Evolutionary conservation across 2,329 filamentous ascomycete genomes (phyloP), one percentile per base, ranked within the genome.

Genomic region (Rhynchosporium agropyri): DNA sequence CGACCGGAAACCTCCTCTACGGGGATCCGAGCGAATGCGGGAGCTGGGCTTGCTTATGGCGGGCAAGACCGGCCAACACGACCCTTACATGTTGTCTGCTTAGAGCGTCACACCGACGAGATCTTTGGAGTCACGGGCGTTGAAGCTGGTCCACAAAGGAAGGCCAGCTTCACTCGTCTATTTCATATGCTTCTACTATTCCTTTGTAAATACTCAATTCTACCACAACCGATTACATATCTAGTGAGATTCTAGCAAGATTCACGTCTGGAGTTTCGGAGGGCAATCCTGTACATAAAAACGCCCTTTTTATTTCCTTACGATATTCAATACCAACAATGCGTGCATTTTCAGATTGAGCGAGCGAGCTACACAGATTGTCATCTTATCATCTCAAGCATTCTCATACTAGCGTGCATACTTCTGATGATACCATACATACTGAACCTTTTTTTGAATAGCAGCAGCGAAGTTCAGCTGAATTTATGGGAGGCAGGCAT

Each of bases 21-120:
- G 95, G 74, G 95, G 95, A 61, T 92, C 91, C 42, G 90, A 97
- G 79, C 87, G 93, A 68, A 99, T 99, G 95, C 84, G 89, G 72
- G 90, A 96, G 77, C 84, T 99, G 63, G 95, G 94, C 60, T 83
- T 98, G 61, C 86, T 94, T 74, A 91, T 95, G 83, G 92, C 91
- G 63, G 91, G 91, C 73, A 92, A 91, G 77, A 80, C 81, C 60
- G 90, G 72, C 85, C 84, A 71, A 87, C 87, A 80, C 64, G 75
- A 78, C 59, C 80, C 82, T 72, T 91, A 91, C 76, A 89, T 93
- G 74, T 81, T 93, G 72, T 92, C 90, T 65, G 80, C 91, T 72
- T 92, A 78, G 67, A 63, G 45, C 51, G 33, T 42, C 59, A 28
- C 45, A 31, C 51, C n/a, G 49, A 61, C 54, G 59, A 60, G 62